These are phyloP conservation scores for Symmetrospora coprosmae DNA, from an alignment of 768 basidiomycete genomes.

Conservation along the genomic window DNA sequence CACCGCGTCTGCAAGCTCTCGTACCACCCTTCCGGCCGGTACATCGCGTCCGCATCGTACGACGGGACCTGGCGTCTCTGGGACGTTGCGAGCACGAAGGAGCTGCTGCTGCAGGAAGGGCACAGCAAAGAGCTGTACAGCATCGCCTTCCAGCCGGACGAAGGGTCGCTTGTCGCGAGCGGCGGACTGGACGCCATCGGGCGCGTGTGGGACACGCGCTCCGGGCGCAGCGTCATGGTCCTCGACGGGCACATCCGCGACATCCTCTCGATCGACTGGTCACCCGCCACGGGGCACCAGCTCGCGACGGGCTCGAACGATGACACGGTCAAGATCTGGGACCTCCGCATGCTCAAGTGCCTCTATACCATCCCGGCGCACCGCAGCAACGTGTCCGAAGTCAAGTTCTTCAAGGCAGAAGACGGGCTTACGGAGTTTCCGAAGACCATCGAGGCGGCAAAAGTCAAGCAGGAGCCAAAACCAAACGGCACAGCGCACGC, in stretches of 20 bases:
- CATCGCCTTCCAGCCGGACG: slow-evolving; percentile 85
- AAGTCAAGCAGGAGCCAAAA: slow-evolving; percentile 32
- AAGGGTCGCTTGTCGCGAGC: slow-evolving; percentile 73
- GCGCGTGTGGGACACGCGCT: slow-evolving; percentile 89
- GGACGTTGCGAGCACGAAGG: slow-evolving; percentile 71
- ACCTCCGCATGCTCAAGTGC: slow-evolving; percentile 82
- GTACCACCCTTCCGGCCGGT: slow-evolving; percentile 90
- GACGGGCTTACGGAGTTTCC: slow-evolving; percentile 19
- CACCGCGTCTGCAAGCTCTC: slow-evolving; percentile 83
- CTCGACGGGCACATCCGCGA: slow-evolving; percentile 91
- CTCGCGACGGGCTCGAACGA: slow-evolving; percentile 93
- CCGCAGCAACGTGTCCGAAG: slow-evolving; percentile 81
- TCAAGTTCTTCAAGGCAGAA: slow-evolving; percentile 66
- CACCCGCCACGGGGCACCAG: slow-evolving; percentile 71
- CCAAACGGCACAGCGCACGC: slow-evolving; percentile 1
- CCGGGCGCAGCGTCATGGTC: slow-evolving; percentile 92
- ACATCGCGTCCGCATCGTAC: slow-evolving; percentile 85
- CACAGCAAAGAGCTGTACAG: slow-evolving; percentile 94
- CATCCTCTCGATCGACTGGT: slow-evolving; percentile 79
- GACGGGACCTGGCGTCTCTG: slow-evolving; percentile 96
- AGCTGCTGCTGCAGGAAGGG: slow-evolving; percentile 74
- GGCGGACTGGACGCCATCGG: slow-evolving; percentile 95
- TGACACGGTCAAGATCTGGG: slow-evolving; percentile 97
- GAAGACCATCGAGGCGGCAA: slow-evolving; percentile 7
- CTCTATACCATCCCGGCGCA: slow-evolving; percentile 94